Conservation (phyloP, 202 grass and related monocot genomes). For the Sporobolus alterniflorus region DNA sequence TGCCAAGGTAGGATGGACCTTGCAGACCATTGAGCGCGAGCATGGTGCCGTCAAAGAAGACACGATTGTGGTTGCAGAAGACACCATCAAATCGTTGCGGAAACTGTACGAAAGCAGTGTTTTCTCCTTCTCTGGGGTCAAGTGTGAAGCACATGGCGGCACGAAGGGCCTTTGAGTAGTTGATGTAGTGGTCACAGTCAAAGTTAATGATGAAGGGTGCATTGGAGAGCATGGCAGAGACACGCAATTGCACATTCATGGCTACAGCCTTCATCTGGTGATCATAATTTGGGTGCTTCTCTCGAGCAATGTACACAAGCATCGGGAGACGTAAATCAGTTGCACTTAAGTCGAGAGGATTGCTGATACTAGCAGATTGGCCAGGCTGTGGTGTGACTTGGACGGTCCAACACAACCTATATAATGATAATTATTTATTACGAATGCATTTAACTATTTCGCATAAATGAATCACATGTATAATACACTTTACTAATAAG, state of each 20-base stretch:
- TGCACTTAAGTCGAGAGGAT: slow-evolving; percentile 3
- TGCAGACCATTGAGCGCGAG: slow-evolving; percentile 64
- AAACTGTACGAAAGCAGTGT: slow-evolving; percentile 66
- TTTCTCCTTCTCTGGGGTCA: slow-evolving; percentile 49
- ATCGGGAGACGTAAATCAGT: slow-evolving; percentile 41
- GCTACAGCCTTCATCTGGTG: slow-evolving; percentile 73
- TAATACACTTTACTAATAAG: not conserved
- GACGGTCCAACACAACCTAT: slow-evolving; percentile 57
- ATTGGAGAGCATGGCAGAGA: slow-evolving; percentile 62
- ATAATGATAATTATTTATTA: not conserved
- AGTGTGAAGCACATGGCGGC: slow-evolving; percentile 66
- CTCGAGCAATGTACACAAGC: slow-evolving; percentile 65
- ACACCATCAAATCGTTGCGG: slow-evolving; percentile 69
- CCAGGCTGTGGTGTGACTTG: slow-evolving; percentile 20
- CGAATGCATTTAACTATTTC: not conserved
- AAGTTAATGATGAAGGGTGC: slow-evolving; percentile 64
- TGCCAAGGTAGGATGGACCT: slow-evolving; percentile 61
- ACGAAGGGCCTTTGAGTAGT: slow-evolving; percentile 55
- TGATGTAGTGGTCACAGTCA: slow-evolving; percentile 69
- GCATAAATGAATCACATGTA: not conserved
- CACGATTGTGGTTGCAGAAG: slow-evolving; percentile 67
- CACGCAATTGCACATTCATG: slow-evolving; percentile 56
- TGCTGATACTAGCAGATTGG: not conserved
- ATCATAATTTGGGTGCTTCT: slow-evolving; percentile 56
- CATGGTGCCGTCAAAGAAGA: slow-evolving; percentile 77